Conservation (phyloP, 768 basidiomycete genomes). For the Rhizopogon rudus region DNA sequence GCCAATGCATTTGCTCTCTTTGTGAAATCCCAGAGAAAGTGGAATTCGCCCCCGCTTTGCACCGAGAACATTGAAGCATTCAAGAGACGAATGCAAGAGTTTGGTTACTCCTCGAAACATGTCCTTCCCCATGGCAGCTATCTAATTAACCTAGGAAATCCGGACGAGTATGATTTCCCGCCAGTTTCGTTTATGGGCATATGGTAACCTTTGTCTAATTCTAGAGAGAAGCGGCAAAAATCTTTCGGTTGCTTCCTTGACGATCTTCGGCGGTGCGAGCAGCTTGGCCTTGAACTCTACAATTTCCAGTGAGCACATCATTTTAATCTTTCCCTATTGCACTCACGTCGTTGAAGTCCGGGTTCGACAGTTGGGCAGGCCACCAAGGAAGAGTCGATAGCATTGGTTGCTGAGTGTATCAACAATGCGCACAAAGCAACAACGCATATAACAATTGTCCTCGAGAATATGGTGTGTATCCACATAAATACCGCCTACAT, state of each 20-base stretch:
- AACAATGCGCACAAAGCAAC: conserved; percentile 71
- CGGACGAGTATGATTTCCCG: conserved; percentile 51
- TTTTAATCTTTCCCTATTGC: background rate
- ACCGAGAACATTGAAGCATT: conserved; percentile 50
- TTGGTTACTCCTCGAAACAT: conserved; percentile 56
- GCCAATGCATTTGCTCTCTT: conserved; percentile 86
- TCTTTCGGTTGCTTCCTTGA: conserved; percentile 80
- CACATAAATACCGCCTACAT: background rate
- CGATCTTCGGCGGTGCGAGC: conserved; percentile 74
- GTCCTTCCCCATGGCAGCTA: conserved; percentile 85
- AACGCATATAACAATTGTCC: conserved; percentile 49
- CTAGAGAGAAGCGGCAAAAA: conserved; percentile 61
- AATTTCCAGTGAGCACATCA: conserved; percentile 75
- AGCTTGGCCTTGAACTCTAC: conserved; percentile 66
- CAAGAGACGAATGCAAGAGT: conserved; percentile 52
- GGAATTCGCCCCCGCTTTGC: conserved; percentile 60
- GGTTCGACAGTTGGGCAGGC: conserved; percentile 77
- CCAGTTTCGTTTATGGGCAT: background rate
- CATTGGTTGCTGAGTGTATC: conserved; percentile 63
- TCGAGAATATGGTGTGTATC: conserved; percentile 77
- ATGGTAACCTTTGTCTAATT: background rate
- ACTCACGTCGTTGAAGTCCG: conserved; percentile 41
- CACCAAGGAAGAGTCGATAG: conserved; percentile 55
- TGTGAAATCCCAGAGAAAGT: conserved; percentile 80
- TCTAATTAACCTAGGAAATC: conserved; percentile 81